Conservation (phyloP, 2,329 filamentous ascomycete genomes). For the Aspergillus tamarii region DNA sequence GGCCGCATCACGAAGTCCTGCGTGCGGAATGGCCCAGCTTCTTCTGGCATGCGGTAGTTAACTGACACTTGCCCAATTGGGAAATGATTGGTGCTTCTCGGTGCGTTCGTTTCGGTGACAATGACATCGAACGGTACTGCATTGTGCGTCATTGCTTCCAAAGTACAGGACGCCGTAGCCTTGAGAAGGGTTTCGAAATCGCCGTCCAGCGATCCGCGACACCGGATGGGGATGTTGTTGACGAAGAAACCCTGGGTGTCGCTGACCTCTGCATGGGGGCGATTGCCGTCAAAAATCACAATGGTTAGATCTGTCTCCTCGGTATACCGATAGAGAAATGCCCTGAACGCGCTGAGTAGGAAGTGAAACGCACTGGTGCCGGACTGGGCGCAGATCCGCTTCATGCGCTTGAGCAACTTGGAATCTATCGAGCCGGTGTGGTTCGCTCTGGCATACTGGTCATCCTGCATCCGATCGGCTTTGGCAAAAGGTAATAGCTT, state of each 20-base stretch:
- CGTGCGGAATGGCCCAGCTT: background rate
- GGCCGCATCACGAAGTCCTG: conserved; percentile 1
- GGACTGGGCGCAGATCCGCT: conserved; percentile 3
- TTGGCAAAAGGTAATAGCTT: background rate
- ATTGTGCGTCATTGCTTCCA: background rate
- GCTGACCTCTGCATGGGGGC: conserved; percentile 2
- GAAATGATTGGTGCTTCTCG: background rate
- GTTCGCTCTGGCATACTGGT: too few relatives aligned
- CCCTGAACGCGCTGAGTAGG: conserved; percentile 2
- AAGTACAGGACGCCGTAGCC: background rate
- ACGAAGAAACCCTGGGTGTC: conserved; percentile 7
- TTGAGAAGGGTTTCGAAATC: conserved; percentile 1
- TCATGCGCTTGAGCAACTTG: conserved; percentile 2
- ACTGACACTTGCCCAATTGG: conserved; percentile 6
- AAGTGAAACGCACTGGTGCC: conserved; percentile 2
- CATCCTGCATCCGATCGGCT: too few relatives aligned
- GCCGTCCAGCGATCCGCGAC: background rate
- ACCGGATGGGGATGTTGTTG: conserved; percentile 7
- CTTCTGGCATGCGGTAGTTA: conserved; percentile 5
- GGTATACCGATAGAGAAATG: conserved; percentile 7
- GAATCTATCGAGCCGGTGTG: too few relatives aligned
- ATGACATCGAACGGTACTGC: conserved; percentile 8
- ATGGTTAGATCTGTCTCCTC: conserved; percentile 8
- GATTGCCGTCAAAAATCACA: conserved; percentile 7
- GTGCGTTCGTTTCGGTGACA: background rate